A percentile compares a stretch with the other conserved stretches of the same genome.
Evolutionary conservation across 23 red algal genomes (phyloP).

Genomic region (Chondrus crispus): DNA sequence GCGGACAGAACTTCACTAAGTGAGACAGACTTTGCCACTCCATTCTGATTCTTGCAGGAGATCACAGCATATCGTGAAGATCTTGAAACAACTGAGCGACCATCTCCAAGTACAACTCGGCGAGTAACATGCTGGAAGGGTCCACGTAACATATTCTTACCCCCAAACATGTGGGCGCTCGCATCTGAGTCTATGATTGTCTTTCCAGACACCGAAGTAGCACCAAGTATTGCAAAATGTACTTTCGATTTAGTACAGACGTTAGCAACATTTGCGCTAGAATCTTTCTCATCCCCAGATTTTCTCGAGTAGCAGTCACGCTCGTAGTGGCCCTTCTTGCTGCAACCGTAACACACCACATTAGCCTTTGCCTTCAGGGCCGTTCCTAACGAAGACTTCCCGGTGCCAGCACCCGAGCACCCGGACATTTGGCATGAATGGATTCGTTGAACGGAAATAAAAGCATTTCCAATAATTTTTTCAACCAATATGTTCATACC

Average conservation of each 20-base stretch:
- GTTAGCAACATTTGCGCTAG: not conserved
- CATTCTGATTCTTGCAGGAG: not conserved
- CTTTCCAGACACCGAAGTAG: not conserved
- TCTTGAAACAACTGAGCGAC: too few species aligned
- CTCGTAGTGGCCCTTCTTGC: not conserved
- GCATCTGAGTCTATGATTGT: conserved; percentile 10
- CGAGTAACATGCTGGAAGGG: too few species aligned
- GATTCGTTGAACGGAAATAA: too few species aligned
- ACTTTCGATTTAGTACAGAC: not conserved
- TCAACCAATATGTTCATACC: too few species aligned
- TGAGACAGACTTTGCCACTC: not conserved
- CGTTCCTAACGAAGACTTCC: too few species aligned
- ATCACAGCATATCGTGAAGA: too few species aligned
- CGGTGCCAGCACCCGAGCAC: too few species aligned
- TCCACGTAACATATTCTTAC: not conserved
- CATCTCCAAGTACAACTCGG: too few species aligned
- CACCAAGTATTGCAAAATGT: not conserved
- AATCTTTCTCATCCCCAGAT: not conserved
- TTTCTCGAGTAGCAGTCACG: not conserved
- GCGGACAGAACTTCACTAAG: not conserved
- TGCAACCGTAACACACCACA: not conserved
- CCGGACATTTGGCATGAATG: too few species aligned
- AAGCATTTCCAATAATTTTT: too few species aligned
- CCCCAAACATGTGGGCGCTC: not conserved
- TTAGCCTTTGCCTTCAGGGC: not conserved